These are phyloP conservation scores for Elsinoe ampelina DNA, from an alignment of 2,329 filamentous ascomycete genomes.

Conservation along the genomic window DNA sequence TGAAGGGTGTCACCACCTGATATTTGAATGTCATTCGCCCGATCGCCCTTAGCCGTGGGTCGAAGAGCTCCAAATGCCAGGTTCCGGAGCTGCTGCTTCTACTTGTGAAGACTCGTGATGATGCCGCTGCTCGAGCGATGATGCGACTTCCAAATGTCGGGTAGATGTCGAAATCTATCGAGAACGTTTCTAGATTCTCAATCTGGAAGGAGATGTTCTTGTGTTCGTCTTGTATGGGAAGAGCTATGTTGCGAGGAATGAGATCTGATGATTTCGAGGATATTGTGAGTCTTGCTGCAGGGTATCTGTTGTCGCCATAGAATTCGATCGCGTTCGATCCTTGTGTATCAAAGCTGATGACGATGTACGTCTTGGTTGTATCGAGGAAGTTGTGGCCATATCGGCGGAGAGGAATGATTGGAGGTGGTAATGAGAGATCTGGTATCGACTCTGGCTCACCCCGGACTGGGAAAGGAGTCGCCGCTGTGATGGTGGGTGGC, in stretches of 20 bases:
- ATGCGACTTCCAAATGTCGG: conserved; percentile 96
- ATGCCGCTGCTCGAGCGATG: conserved; percentile 87
- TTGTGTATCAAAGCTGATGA: conserved; percentile 76
- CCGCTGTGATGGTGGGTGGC: conserved; percentile 30
- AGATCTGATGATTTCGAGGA: conserved; percentile 94
- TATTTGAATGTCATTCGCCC: conserved; percentile 90
- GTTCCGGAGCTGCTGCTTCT: conserved; percentile 64
- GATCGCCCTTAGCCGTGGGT: conserved; percentile 81
- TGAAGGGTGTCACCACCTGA: conserved; percentile 93
- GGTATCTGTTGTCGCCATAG: conserved; percentile 94
- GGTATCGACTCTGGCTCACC: conserved; percentile 78
- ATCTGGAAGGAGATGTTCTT: conserved; percentile 92
- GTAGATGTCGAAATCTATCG: conserved; percentile 94
- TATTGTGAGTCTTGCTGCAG: conserved; percentile 86
- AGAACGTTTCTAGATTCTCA: conserved; percentile 84
- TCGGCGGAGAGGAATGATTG: conserved; percentile 85
- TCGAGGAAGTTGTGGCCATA: conserved; percentile 99
- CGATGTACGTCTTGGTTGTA: conserved; percentile 81
- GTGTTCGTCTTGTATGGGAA: conserved; percentile 94
- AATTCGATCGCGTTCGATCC: conserved; percentile 74
- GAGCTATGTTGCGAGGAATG: conserved; percentile 88
- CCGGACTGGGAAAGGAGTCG: conserved; percentile 47
- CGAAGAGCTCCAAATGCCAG: conserved; percentile 83
- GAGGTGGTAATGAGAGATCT: conserved; percentile 80
- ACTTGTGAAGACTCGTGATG: conserved; percentile 76